Conservation (phyloP, 441 rosid species). For the Adansonia rubrostipa region DNA sequence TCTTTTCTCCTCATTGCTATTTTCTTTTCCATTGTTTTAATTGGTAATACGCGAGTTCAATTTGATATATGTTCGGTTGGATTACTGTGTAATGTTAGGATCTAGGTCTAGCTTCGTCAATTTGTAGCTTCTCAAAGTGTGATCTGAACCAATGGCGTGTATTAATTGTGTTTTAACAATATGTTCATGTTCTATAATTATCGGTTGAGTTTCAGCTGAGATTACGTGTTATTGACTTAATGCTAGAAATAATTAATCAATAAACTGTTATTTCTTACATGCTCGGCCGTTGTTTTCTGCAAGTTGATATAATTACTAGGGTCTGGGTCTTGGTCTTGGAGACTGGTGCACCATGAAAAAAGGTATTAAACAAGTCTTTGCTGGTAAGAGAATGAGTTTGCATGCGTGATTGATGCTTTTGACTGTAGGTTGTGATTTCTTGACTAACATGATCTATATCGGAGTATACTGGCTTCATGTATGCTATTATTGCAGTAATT, state of each 20-base stretch:
- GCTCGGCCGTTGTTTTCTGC: neutral
- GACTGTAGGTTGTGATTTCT: neutral
- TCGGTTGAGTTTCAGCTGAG: neutral
- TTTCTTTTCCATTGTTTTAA: neutral
- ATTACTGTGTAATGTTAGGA: slow-evolving; percentile 9
- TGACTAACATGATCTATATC: neutral
- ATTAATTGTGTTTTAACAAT: neutral
- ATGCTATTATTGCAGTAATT: neutral
- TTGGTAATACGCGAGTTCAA: neutral
- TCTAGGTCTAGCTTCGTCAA: slow-evolving; percentile 2
- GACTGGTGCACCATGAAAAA: neutral
- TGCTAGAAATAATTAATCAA: neutral
- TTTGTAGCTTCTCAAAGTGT: slow-evolving; percentile 8
- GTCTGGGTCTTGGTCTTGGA: neutral
- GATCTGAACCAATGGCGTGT: slow-evolving; percentile 12
- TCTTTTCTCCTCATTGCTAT: neutral
- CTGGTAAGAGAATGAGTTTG: neutral
- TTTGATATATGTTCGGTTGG: neutral
- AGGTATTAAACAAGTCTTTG: neutral
- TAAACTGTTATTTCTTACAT: neutral
- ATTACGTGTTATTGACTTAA: neutral
- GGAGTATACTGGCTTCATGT: neutral
- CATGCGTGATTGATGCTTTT: slow-evolving; percentile 2
- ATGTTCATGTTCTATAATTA: neutral
- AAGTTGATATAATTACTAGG: neutral